Evolutionary conservation across 2,329 filamentous ascomycete species (phyloP).

Genomic region (Diaporthe vaccinii): DNA sequence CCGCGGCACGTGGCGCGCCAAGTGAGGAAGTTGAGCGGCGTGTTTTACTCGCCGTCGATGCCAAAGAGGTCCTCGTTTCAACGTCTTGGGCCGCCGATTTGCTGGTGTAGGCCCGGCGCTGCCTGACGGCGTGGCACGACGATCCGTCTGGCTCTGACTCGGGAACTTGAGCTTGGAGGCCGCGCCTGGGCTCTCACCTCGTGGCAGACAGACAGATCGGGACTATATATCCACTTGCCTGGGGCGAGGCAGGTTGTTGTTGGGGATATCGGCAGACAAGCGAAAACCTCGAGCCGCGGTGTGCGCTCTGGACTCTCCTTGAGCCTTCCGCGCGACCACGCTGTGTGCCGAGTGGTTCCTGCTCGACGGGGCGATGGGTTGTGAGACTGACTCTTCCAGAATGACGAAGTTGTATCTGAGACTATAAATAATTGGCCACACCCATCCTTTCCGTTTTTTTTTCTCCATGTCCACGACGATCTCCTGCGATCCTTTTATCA

Average conservation of each 20-base stretch:
- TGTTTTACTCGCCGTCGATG: neutral
- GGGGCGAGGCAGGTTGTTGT: neutral
- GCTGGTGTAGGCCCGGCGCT: neutral
- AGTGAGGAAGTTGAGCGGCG: constrained; percentile 19
- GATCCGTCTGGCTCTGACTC: constrained; percentile 9
- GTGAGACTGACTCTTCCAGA: neutral
- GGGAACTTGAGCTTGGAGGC: neutral
- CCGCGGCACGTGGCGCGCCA: constrained; percentile 5
- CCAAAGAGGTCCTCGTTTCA: neutral
- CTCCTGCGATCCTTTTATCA: neutral
- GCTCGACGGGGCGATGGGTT: neutral
- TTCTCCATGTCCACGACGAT: neutral
- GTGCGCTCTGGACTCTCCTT: neutral
- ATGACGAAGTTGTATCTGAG: neutral
- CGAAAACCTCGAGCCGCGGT: constrained; percentile 2
- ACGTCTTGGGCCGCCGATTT: neutral
- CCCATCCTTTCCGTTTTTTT: neutral
- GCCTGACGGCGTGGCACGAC: neutral
- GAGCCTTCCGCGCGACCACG: neutral
- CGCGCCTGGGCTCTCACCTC: neutral
- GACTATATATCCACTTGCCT: neutral
- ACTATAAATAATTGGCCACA: neutral
- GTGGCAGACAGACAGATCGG: neutral
- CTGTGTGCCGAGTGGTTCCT: neutral
- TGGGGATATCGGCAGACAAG: neutral